Percentiles rank a stretch among this genome's conserved stretches.
Conservation (phyloP, 225 moss, liverwort and hornwort genomes). For the Takakia lepidozioides region DNA sequence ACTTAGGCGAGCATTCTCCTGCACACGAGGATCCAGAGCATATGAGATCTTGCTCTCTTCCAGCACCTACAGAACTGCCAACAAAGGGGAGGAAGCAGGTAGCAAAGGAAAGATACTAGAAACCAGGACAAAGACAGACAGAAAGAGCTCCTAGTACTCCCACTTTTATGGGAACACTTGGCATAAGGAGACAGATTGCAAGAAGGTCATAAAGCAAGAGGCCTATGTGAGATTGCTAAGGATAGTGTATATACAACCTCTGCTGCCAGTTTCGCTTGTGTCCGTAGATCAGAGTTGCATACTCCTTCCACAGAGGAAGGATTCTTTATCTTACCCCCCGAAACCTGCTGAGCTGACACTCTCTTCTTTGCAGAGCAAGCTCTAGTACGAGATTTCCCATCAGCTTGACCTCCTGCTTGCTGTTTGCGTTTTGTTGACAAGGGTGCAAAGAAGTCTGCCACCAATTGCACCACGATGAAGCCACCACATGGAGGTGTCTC, state of each 20-base stretch:
- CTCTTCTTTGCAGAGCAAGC: constrained; percentile 2
- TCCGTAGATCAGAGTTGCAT: constrained; percentile 18
- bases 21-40: neutral
- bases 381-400: constrained; percentile 1
- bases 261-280: constrained; percentile 13
- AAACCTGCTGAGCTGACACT: constrained; percentile 8
- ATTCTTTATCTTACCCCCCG: constrained; percentile 25
- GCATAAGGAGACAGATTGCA: neutral
- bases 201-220: neutral
- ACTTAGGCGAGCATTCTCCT: constrained; percentile 42
- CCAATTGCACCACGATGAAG: too few relatives aligned
- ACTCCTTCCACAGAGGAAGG: constrained; percentile 20
- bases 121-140: neutral
- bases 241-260: constrained; percentile 3
- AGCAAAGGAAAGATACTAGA: neutral
- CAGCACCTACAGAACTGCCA: too few relatives aligned
- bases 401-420: neutral
- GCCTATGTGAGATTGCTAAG: neutral
- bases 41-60: neutral
- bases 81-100: neutral
- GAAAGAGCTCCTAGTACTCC: neutral
- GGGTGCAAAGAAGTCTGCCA: neutral
- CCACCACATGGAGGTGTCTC: too few relatives aligned
- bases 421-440: constrained; percentile 4
- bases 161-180: neutral